These are phyloP conservation scores for Yamagishiella unicocca DNA, from an alignment of 139 green algal species.

Conservation along the genomic window DNA sequence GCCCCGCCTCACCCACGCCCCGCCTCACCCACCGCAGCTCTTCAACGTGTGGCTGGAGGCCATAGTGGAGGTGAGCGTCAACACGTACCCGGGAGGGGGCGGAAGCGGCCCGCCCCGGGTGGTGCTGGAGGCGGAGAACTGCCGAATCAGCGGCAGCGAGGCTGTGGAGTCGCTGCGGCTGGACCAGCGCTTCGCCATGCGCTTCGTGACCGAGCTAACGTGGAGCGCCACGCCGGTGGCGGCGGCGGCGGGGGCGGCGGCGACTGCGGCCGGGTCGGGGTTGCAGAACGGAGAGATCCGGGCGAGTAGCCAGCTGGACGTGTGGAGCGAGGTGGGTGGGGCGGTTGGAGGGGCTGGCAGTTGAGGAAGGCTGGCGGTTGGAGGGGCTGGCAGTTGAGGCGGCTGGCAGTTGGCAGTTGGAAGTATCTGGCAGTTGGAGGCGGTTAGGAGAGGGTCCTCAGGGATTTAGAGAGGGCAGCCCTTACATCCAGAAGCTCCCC, in stretches of 20 bases:
- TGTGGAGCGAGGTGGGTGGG: constrained; percentile 55
- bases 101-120: background rate
- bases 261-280: background rate
- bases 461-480: no score
- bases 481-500: no score
- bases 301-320: constrained; percentile 43
- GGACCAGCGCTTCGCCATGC: constrained; percentile 67
- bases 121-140: constrained; percentile 51
- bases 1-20: background rate
- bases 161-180: constrained; percentile 60
- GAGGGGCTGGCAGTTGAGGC: background rate
- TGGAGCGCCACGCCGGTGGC: constrained; percentile 42
- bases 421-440: no score
- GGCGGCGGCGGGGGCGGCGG: background rate
- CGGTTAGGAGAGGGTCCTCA: no score
- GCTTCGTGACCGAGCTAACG: constrained; percentile 61
- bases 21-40: constrained; percentile 53
- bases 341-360: background rate
- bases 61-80: constrained; percentile 63
- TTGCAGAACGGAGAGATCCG: constrained; percentile 45
- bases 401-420: no score
- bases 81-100: background rate
- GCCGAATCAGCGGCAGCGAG: constrained; percentile 60
- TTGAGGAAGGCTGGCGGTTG: background rate
- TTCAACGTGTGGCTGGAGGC: constrained; percentile 76